Evolutionary conservation across 768 basidiomycete genomes (phyloP), one percentile per base, ranked within the genome.

Genomic region (Leccinum fibrillosum): DNA sequence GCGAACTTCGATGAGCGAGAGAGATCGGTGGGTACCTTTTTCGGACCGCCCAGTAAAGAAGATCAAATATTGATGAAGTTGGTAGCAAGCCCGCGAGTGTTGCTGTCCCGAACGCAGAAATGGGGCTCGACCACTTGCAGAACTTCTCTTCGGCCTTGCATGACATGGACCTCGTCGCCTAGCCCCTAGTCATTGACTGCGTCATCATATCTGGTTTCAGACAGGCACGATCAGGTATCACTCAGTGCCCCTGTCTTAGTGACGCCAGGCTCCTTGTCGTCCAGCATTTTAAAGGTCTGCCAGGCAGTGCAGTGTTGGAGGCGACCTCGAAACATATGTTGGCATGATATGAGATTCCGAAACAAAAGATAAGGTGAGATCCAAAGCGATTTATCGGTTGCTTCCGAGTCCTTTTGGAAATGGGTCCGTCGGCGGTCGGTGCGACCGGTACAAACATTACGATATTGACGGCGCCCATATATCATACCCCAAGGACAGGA

Each of bases 281-380:
- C 49, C 73, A 77, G 62, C 70, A 74, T 59, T 74, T 72, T 57
- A 69, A 71, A 57, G 69, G 69, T 25, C 71, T n/a, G 8, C 69
- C 67, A 28, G 67, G 67, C 13, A 64, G 68, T 12, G 65, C 76
- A 21, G 63, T 64, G 30, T 64, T 67, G 15, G 75, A 76, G 61
- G 75, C 79, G 59, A 76, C 67, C 11, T 35, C 6, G 34, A 13
- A 35, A 35, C 34, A 53, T 72, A 72, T 39, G 52, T 59, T 13
- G 76, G 77, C 32, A 69, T 73, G 17, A 78, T 80, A 1, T 81
- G 77, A 76, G 72, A 79, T 64, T 83, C 76, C 69, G 78, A 83
- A 64, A 81, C 79, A 11, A 81, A 83, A 60, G 80, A 82, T 51
- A 79, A 80, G 21, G 19, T 7, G 75, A 23, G 80, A 79, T 52